Evolutionary conservation across 2,329 filamentous ascomycete genomes (phyloP), one percentile per base, ranked within the genome.

Genomic region (Rutstroemia sydowiana): DNA sequence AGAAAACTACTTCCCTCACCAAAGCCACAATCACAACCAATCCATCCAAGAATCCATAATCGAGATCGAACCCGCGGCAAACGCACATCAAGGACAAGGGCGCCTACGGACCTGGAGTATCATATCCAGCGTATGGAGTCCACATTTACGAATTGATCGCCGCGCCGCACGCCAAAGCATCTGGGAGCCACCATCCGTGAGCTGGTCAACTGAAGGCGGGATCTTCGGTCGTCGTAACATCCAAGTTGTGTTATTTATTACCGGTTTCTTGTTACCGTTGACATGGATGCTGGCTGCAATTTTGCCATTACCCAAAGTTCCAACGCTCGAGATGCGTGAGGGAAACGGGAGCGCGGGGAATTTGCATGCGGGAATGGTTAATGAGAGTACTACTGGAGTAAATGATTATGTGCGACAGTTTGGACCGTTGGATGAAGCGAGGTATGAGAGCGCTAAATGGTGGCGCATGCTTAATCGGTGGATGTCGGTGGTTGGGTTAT

Each of bases 251-350:
- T 72, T 88, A 45, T 95, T 95, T 69, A 80, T 83, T 51, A 39
- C 85, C 43, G 89, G 89, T 21, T 95, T 95, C 63, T 71, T 92
- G 43, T 81, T 89, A 63, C 89, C 88, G 5, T 76, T 89, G 55
- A 85, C 84, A 51, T 95, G 88, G 88, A 87, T 92, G 71, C 73
- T 89, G 57, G 89, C 84, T 1, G 79, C 88, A 1, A 75, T 91
- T 49, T 72, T 93, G 11, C 87, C 87, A 1, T 69, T 95, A 6
- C 87, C 87, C 9, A 71, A 72, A 1, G 75, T 76, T 50, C 77
- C 82, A 8, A 69, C 73, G 18, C 61, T 69, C 1, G 70, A 76
- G 16, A 78, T 81, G 67, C 70, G 74, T 36, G 75, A 83, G 62
- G 67, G 59, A 51, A 57, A 67, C 60, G 31, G 62, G 57, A 56